These are phyloP conservation scores for Centaurea solstitialis DNA, from an alignment of 129 eudicot species.

Conservation along the genomic window DNA sequence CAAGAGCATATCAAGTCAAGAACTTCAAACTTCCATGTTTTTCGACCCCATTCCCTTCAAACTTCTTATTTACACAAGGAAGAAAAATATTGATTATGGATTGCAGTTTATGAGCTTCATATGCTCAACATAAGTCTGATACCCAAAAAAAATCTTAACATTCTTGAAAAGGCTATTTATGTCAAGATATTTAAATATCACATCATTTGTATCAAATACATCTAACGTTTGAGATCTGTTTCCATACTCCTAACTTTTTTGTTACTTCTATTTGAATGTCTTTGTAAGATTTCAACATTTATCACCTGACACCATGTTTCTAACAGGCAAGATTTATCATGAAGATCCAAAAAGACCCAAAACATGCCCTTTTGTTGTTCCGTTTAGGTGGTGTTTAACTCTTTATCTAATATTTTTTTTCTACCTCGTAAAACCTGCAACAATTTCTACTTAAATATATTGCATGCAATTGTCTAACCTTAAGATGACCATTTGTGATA, in stretches of 20 bases:
- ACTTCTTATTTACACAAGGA: not conserved
- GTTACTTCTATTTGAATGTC: not conserved
- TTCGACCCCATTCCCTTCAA: not conserved
- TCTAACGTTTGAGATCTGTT: not conserved
- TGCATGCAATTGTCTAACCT: not conserved
- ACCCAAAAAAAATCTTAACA: not conserved
- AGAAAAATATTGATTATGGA: constrained; percentile 5
- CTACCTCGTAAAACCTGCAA: not conserved
- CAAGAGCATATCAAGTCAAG: not conserved
- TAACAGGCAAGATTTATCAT: not conserved
- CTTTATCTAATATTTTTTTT: no score
- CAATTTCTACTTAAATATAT: no score
- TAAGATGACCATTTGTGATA: not conserved
- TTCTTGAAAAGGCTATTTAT: constrained; percentile 10
- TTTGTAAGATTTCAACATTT: no score
- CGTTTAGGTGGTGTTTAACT: not conserved
- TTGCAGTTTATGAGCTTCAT: constrained; percentile 1
- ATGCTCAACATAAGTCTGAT: not conserved
- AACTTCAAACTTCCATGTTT: no score
- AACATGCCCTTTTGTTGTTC: not conserved
- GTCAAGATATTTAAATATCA: not conserved
- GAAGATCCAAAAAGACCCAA: not conserved
- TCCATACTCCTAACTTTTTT: not conserved
- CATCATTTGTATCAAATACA: not conserved
- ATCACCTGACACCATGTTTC: not conserved